Evolutionary conservation across 768 basidiomycete genomes (phyloP).

Genomic region (Leccinum uliginosum): DNA sequence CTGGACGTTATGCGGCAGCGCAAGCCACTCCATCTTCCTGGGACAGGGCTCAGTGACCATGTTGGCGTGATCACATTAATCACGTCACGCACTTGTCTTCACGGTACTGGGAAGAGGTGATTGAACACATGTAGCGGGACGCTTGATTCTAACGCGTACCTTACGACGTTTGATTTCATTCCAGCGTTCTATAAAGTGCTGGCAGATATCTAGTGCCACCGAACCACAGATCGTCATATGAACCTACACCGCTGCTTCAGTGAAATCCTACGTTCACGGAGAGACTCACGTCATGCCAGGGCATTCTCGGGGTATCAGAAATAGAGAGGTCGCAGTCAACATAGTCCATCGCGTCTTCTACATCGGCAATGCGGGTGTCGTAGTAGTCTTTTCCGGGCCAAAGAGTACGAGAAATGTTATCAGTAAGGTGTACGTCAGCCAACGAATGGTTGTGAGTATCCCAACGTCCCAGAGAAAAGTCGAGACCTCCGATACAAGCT

Average conservation of each 20-base stretch:
- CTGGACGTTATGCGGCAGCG: slow-evolving; percentile 69
- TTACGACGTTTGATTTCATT: slow-evolving; percentile 86
- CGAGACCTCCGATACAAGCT: slow-evolving; percentile 90
- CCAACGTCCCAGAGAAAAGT: slow-evolving; percentile 97
- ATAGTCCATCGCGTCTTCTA: slow-evolving; percentile 77
- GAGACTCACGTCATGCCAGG: slow-evolving; percentile 87
- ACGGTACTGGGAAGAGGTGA: slow-evolving; percentile 20
- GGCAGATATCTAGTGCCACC: slow-evolving; percentile 83
- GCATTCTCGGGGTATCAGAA: slow-evolving; percentile 73
- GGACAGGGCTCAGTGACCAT: slow-evolving; percentile 4
- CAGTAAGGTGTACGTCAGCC: slow-evolving; percentile 87
- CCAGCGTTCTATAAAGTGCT: slow-evolving; percentile 93
- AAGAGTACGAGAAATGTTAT: slow-evolving; percentile 65
- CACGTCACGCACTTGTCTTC: slow-evolving; percentile 42
- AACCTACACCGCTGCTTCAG: slow-evolving; percentile 38
- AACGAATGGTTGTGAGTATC: slow-evolving; percentile 89
- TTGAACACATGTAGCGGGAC: slow-evolving; percentile 1
- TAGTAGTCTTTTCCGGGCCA: slow-evolving; percentile 96
- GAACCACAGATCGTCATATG: slow-evolving; percentile 84
- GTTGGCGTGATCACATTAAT: slow-evolving; percentile 1
- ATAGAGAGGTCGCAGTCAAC: slow-evolving; percentile 66
- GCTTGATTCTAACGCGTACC: slow-evolving; percentile 32
- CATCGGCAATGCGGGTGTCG: slow-evolving; percentile 82
- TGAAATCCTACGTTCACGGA: neutral
- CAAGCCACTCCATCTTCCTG: slow-evolving; percentile 63